Evolutionary conservation across 805 yeast genomes (phyloP), one percentile per base, ranked within the genome.

Genomic region (Ogataea siamensis): DNA sequence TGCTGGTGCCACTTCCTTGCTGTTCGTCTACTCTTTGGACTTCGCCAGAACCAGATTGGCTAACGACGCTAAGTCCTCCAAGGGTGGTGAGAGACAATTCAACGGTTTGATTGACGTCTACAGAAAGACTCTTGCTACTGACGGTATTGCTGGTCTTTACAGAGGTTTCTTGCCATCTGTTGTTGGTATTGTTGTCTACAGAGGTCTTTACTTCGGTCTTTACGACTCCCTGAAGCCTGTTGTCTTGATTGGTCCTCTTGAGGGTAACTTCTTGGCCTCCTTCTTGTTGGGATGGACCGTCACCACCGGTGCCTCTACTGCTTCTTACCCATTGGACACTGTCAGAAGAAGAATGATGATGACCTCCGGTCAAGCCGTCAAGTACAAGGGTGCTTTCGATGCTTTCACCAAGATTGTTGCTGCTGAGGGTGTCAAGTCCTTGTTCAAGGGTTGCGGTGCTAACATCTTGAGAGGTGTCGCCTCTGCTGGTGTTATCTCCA

Each of bases 341-440:
- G 88, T 88, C 67, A 89, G 97, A 84, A 87, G 97, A 86, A 87
- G 97, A 85, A 88, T 88, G 97, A 88, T 88, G 97, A 88, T 88
- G 97, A 88, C 97, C 61, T 89, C 97, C 58, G 97, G 97, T 73
- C 95, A 87, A 77, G 95, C 95, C 64, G 95, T 88, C 63, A 88
- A 89, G 78, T 88, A 88, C 78, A 74, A 80, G 66, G 93, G 95
- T 76, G 95, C 96, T 59, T 77, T 86, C 69, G 96, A 89, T 71
- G 87, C 93, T 73, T 82, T 85, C 86, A 74, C 67, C 60, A 73
- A 87, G 76, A 87, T 88, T 68, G 91, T 89, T 60, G 95, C 95
- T 58, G 87, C 93, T 67, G 96, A 89, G 75, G 97, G 97, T 87
- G 71, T 86, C 62, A 63, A 66, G 47, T 87, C 97, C 61, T 78